A percentile compares a stretch with the other conserved stretches of the same genome.
These are phyloP conservation scores for Henckelia pumila DNA, from an alignment of 257 asterid species.

Conservation along the genomic window DNA sequence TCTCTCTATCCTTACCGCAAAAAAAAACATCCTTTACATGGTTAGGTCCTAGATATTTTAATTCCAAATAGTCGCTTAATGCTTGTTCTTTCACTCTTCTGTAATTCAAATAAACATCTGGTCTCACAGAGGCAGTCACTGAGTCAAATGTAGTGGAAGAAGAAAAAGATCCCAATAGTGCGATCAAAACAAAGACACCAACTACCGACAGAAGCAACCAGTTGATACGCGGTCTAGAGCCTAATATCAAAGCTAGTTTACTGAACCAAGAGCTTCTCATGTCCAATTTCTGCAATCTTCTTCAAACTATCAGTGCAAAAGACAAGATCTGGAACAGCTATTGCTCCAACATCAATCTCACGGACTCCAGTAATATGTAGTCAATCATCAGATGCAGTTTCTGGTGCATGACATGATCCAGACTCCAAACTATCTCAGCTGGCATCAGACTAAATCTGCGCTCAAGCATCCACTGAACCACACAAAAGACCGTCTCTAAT, in stretches of 20 bases:
- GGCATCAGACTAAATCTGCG: conserved; percentile 35
- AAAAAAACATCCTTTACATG: conserved; percentile 55
- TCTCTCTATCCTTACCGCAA: conserved; percentile 88
- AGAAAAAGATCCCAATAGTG: conserved; percentile 57
- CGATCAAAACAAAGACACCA: conserved; percentile 56
- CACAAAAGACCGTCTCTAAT: conserved; percentile 25
- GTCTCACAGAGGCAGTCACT: conserved; percentile 41
- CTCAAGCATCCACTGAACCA: conserved; percentile 28
- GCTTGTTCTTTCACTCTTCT: conserved; percentile 79
- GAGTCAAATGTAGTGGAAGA: conserved; percentile 45
- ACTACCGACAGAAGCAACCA: conserved; percentile 70
- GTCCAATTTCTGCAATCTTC: conserved; percentile 49
- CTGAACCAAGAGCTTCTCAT: conserved; percentile 91
- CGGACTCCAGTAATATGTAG: conserved; percentile 32
- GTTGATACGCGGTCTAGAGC: conserved; percentile 77
- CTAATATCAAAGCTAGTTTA: conserved; percentile 48
- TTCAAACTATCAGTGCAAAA: conserved; percentile 21
- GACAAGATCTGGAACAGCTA: conserved; percentile 14
- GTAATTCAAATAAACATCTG: conserved; percentile 52
- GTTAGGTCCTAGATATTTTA: conserved; percentile 51
- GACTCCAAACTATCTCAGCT: conserved; percentile 43
- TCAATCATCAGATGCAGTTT: conserved; percentile 46
- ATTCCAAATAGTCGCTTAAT: conserved; percentile 62
- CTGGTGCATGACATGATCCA: conserved; percentile 31
- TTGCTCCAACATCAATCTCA: conserved; percentile 46